Evolutionary conservation across 2,329 filamentous ascomycete species (phyloP).

Genomic region (Fusarium napiforme): DNA sequence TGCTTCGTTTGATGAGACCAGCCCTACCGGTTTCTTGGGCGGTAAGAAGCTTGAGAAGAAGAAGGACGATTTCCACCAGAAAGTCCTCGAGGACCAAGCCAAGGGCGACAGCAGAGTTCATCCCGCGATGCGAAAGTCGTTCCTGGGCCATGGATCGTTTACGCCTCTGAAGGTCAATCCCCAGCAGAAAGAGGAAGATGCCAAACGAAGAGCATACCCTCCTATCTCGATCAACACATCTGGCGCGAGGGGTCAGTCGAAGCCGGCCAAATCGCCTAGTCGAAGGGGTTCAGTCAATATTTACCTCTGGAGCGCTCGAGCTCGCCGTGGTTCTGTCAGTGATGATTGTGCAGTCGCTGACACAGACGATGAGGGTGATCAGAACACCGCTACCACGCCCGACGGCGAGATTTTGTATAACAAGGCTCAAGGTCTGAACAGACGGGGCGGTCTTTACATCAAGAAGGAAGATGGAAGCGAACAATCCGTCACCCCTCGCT

Average conservation of each 20-base stretch:
- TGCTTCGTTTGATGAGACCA: slow-evolving; percentile 47
- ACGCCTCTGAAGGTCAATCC: slow-evolving; percentile 44
- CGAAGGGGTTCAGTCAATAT: slow-evolving; percentile 49
- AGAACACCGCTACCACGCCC: slow-evolving; percentile 1
- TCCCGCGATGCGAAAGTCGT: slow-evolving; percentile 49
- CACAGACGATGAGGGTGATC: slow-evolving; percentile 34
- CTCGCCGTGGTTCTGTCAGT: slow-evolving; percentile 22
- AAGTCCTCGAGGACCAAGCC: slow-evolving; percentile 42
- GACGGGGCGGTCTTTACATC: slow-evolving; percentile 38
- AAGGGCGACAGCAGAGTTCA: slow-evolving; percentile 47
- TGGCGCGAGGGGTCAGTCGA: slow-evolving; percentile 42
- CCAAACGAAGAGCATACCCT: slow-evolving; percentile 48
- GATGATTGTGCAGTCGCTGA: slow-evolving; percentile 40
- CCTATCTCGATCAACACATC: slow-evolving; percentile 51
- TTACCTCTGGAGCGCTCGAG: slow-evolving; percentile 44
- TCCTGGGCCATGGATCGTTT: slow-evolving; percentile 42
- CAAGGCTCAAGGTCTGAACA: slow-evolving; percentile 36
- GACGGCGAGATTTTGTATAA: slow-evolving; percentile 29
- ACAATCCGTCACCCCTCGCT: not conserved
- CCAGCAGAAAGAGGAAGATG: slow-evolving; percentile 39
- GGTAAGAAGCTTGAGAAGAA: slow-evolving; percentile 55
- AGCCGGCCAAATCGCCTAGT: slow-evolving; percentile 44
- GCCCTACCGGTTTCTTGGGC: slow-evolving; percentile 53
- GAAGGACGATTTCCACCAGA: slow-evolving; percentile 49
- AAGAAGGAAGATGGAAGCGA: slow-evolving; percentile 18